phyloP scores from a whole-genome alignment of 495 filamentous ascomycete species.

The Cercophora scortea region DNA sequence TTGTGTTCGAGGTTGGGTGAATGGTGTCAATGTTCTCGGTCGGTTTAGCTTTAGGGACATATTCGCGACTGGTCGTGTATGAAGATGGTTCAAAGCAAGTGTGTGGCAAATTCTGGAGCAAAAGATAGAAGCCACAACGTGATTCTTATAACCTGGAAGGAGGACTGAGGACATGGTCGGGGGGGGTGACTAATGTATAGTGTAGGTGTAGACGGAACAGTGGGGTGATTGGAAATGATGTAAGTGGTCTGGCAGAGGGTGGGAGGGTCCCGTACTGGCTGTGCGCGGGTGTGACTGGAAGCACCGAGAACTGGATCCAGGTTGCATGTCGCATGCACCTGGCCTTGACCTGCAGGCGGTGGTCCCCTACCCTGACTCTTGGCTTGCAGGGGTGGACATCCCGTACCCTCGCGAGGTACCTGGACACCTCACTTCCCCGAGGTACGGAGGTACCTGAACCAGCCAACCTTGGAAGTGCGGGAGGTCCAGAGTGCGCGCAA shows the following conservation, averaged over 20 bases:
- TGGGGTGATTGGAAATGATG: constrained; percentile 2
- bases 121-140: constrained; percentile 4
- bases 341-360: no score
- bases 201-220: neutral
- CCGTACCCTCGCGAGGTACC: no score
- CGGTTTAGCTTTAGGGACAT: constrained; percentile 7
- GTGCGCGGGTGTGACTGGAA: constrained; percentile 7
- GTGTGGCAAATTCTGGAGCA: constrained; percentile 6
- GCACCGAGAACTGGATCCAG: constrained; percentile 7
- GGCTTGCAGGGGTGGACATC: neutral
- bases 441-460: no score
- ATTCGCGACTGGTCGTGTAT: constrained; percentile 6
- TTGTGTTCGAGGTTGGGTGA: constrained; percentile 2
- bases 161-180: neutral
- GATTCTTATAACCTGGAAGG: constrained; percentile 8
- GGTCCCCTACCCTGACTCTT: no score
- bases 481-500: no score
- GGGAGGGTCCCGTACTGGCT: neutral
- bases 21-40: constrained; percentile 1
- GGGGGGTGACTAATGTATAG: constrained; percentile 12
- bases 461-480: no score
- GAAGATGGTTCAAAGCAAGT: neutral
- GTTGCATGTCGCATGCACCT: neutral
- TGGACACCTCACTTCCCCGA: no score
- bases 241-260: neutral